Evolutionary conservation across 1,139 yeast species (phyloP).

Genomic region (Yamadazyma triangularis): DNA sequence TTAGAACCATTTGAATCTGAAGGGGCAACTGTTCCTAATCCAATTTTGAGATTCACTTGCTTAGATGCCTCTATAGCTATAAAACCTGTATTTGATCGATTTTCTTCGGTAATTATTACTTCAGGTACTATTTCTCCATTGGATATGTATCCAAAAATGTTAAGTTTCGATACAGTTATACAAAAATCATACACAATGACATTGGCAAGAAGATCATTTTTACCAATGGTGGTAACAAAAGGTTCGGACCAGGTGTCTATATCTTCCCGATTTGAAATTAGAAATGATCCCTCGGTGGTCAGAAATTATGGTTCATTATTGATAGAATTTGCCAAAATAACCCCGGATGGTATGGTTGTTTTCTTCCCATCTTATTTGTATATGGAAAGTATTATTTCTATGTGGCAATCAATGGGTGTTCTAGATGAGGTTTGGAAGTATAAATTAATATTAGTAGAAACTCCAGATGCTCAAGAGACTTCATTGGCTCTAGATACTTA

Average conservation of each 20-base stretch:
- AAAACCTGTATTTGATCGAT: conserved; percentile 91
- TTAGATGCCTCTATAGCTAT: conserved; percentile 97
- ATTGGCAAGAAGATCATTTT: conserved; percentile 81
- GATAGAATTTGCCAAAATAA: conserved; percentile 88
- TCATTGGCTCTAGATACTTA: conserved; percentile 92
- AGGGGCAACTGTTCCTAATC: conserved; percentile 96
- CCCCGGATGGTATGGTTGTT: conserved; percentile 98
- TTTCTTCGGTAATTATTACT: conserved; percentile 91
- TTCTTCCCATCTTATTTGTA: conserved; percentile 95
- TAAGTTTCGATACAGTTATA: conserved; percentile 88
- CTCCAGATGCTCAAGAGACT: conserved; percentile 99
- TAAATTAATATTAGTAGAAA: conserved; percentile 90
- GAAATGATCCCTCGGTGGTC: conserved; percentile 97
- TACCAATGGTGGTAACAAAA: conserved; percentile 94
- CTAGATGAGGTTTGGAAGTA: conserved; percentile 98
- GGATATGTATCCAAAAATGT: conserved; percentile 98
- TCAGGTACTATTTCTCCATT: conserved; percentile 97
- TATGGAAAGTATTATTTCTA: conserved; percentile 95
- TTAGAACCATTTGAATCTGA: conserved; percentile 96
- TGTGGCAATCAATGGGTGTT: conserved; percentile 99
- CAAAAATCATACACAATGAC: conserved; percentile 97
- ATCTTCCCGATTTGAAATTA: conserved; percentile 90
- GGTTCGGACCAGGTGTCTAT: conserved; percentile 98
- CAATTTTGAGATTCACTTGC: conserved; percentile 91
- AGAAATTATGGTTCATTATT: conserved; percentile 91